Conservation (phyloP, 2,329 filamentous ascomycete genomes). For the Nemania abortiva region DNA sequence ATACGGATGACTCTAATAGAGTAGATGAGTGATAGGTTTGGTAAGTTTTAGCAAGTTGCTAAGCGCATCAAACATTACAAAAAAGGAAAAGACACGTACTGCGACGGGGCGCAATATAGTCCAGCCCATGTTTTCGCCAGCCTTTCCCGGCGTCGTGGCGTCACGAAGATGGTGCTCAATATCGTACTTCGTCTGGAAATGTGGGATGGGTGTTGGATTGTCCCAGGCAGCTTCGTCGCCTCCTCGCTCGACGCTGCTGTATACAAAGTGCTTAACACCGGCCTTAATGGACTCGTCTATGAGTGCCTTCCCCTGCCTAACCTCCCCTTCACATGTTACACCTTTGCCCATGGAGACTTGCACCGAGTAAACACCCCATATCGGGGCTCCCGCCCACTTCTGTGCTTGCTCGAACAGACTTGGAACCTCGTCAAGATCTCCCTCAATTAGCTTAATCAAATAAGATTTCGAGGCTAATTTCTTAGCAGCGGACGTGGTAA, state of each 20-base stretch:
- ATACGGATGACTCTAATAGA: neutral
- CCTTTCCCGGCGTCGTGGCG: conserved; percentile 52
- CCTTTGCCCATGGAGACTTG: conserved; percentile 53
- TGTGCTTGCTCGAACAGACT: conserved; percentile 59
- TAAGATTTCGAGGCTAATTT: conserved; percentile 57
- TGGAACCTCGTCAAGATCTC: conserved; percentile 65
- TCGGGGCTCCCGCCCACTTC: conserved; percentile 46
- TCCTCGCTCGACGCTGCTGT: conserved; percentile 73
- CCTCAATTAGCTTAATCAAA: conserved; percentile 58
- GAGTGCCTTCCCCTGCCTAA: conserved; percentile 67
- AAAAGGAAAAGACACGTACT: conserved; percentile 20
- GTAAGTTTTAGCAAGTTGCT: too few relatives aligned
- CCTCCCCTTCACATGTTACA: conserved; percentile 54
- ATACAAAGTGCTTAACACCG: conserved; percentile 71
- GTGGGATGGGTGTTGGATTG: conserved; percentile 67
- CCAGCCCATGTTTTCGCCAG: conserved; percentile 63
- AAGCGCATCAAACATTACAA: too few relatives aligned
- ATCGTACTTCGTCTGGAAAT: conserved; percentile 71
- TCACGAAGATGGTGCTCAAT: conserved; percentile 72
- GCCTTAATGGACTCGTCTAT: conserved; percentile 68
- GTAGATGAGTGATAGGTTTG: neutral
- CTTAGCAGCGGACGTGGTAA: conserved; percentile 60
- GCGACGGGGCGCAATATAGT: conserved; percentile 72
- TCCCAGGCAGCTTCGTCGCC: conserved; percentile 63
- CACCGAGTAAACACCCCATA: conserved; percentile 73